Conservation (phyloP, 495 filamentous ascomycete species). For the Neurospora tetraspora region DNA sequence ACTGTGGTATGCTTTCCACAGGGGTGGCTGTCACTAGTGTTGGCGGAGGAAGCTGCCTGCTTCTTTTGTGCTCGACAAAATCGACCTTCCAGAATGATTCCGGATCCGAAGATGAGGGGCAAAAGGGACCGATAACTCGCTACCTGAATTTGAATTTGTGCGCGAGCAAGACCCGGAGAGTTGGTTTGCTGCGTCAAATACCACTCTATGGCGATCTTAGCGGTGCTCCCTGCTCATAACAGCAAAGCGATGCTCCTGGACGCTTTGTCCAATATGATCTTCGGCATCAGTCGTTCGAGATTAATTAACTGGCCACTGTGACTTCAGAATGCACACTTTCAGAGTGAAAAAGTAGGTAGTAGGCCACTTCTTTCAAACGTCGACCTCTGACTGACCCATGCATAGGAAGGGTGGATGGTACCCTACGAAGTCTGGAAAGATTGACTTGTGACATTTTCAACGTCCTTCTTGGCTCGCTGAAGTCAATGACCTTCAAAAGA, state of each 20-base stretch:
- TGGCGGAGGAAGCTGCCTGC: neutral
- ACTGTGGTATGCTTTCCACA: neutral
- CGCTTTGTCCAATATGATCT: neutral
- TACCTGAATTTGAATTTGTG: neutral
- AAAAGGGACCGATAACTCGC: neutral
- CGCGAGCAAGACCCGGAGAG: neutral
- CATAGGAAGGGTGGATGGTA: neutral
- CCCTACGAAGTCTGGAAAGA: neutral
- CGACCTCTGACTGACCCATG: neutral
- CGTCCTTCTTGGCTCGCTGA: neutral
- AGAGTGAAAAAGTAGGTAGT: neutral
- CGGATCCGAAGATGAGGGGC: neutral
- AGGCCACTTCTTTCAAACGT: neutral
- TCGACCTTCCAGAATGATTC: constrained; percentile 6
- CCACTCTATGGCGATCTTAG: neutral
- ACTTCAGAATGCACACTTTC: neutral
- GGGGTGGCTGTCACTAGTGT: neutral
- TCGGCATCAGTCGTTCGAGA: neutral
- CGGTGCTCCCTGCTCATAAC: neutral
- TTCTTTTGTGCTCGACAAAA: constrained; percentile 3
- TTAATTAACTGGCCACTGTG: neutral
- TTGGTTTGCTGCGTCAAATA: neutral
- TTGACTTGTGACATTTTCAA: neutral
- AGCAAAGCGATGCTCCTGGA: neutral
- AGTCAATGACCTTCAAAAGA: neutral